A percentile compares a stretch with the other conserved stretches of the same genome.
phyloP scores from a whole-genome alignment of 1,139 yeast species.

The Geotrichum carabidarum region DNA sequence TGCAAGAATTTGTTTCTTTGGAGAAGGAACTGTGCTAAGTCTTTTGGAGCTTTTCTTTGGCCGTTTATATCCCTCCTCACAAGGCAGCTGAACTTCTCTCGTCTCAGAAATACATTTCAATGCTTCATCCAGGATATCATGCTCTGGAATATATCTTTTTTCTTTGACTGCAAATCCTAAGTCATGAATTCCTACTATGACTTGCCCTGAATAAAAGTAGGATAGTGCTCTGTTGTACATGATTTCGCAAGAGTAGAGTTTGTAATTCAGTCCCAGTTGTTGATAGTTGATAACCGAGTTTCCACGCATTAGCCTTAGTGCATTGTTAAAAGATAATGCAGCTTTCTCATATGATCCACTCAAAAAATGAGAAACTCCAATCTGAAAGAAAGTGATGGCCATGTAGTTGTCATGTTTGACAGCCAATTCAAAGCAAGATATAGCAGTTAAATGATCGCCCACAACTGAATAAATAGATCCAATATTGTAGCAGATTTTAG shows the following conservation, averaged over 20 bases:
- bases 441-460: conserved; percentile 22
- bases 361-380: conserved; percentile 28
- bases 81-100: conserved; percentile 3
- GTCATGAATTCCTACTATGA: conserved; percentile 23
- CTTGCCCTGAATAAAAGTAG: conserved; percentile 24
- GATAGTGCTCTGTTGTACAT: conserved; percentile 27
- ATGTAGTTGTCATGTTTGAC: conserved; percentile 25
- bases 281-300: conserved; percentile 27
- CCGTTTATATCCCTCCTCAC: background rate
- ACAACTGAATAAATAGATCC: conserved; percentile 22
- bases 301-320: conserved; percentile 26
- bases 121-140: conserved; percentile 28
- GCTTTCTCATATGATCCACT: conserved; percentile 24
- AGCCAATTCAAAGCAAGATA: conserved; percentile 20
- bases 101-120: conserved; percentile 19
- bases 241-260: conserved; percentile 28
- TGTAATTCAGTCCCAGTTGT: conserved; percentile 26
- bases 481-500: conserved; percentile 23
- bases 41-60: conserved; percentile 3
- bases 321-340: conserved; percentile 25
- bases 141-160: conserved; percentile 24
- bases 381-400: conserved; percentile 27
- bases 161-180: conserved; percentile 24
- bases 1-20: too few species aligned
- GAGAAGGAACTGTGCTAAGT: too few species aligned